Evolutionary conservation across 177 flowering plant genomes (phyloP).

Genomic region (Vitis hybrid): DNA sequence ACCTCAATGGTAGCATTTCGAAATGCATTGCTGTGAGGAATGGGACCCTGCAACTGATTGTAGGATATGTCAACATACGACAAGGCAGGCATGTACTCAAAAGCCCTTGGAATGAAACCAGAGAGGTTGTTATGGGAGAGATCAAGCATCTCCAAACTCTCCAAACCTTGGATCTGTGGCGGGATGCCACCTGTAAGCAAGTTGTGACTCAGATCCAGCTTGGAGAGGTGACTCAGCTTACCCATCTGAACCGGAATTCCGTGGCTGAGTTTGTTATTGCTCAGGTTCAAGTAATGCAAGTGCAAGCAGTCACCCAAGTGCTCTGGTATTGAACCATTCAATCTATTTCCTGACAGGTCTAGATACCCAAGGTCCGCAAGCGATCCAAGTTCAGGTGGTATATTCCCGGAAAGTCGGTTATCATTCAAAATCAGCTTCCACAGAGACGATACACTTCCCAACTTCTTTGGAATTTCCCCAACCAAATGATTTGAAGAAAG

Average conservation of each 20-base stretch:
- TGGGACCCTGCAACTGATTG: slow-evolving; percentile 15
- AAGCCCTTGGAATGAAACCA: slow-evolving; percentile 10
- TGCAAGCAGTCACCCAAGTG: too few relatives aligned
- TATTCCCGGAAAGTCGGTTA: background rate
- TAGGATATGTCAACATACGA: slow-evolving; percentile 11
- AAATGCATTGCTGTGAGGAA: slow-evolving; percentile 11
- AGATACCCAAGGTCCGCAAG: slow-evolving; percentile 1
- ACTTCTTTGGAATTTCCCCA: slow-evolving; percentile 20
- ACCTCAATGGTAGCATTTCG: slow-evolving; percentile 8
- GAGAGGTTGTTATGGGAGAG: background rate
- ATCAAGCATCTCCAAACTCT: too few relatives aligned
- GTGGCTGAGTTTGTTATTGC: too few relatives aligned
- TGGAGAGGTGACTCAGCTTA: background rate
- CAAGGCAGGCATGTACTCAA: slow-evolving; percentile 5
- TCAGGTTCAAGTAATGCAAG: too few relatives aligned
- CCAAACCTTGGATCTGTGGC: too few relatives aligned
- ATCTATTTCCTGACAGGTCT: background rate
- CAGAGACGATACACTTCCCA: background rate
- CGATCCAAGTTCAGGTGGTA: slow-evolving; percentile 12
- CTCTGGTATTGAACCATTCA: too few relatives aligned
- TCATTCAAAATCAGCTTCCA: too few relatives aligned
- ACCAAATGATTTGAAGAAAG: background rate
- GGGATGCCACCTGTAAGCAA: background rate
- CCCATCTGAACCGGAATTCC: too few relatives aligned
- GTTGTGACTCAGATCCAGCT: slow-evolving; percentile 8